These are phyloP conservation scores for Hirsutella thompsonii DNA, from an alignment of 2,329 filamentous ascomycete genomes.

Conservation along the genomic window DNA sequence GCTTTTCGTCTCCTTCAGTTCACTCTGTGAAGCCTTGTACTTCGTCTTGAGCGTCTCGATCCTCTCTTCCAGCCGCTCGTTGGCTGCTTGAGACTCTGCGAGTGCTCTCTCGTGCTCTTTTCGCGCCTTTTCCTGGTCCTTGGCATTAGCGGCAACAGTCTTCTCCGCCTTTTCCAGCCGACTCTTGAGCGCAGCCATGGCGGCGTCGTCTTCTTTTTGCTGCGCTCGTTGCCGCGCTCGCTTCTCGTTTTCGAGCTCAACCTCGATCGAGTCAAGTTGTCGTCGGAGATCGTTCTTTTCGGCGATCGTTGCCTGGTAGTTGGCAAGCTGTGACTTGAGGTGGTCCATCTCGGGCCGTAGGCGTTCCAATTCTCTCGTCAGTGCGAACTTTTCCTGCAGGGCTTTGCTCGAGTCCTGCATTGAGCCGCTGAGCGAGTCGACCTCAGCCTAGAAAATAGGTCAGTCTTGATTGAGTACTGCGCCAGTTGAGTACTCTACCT, in stretches of 20 bases:
- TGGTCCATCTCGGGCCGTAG: conserved; percentile 45
- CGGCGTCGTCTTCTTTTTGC: conserved; percentile 21
- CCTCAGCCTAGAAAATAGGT: conserved; percentile 43
- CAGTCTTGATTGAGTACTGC: background rate
- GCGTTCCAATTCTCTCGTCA: conserved; percentile 36
- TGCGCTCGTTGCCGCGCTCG: conserved; percentile 19
- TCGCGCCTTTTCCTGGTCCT: conserved; percentile 30
- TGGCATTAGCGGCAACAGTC: conserved; percentile 25
- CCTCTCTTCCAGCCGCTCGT: conserved; percentile 55
- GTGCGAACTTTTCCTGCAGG: conserved; percentile 43
- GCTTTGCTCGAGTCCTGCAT: conserved; percentile 59
- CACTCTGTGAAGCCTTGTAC: conserved; percentile 54
- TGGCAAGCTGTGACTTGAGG: conserved; percentile 37
- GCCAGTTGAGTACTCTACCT: conserved; percentile 21
- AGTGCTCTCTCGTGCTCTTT: conserved; percentile 39
- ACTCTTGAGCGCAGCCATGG: conserved; percentile 26
- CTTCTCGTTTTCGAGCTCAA: conserved; percentile 71
- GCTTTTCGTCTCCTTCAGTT: conserved; percentile 50
- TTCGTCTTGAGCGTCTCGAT: conserved; percentile 58
- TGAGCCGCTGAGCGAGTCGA: conserved; percentile 53
- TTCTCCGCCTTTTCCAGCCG: conserved; percentile 23
- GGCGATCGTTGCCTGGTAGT: conserved; percentile 55
- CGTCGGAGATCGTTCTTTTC: conserved; percentile 74
- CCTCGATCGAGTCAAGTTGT: conserved; percentile 63
- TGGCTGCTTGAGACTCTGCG: conserved; percentile 47